These are phyloP conservation scores for Viola odorata DNA, from an alignment of 345 rosid species.

Conservation along the genomic window DNA sequence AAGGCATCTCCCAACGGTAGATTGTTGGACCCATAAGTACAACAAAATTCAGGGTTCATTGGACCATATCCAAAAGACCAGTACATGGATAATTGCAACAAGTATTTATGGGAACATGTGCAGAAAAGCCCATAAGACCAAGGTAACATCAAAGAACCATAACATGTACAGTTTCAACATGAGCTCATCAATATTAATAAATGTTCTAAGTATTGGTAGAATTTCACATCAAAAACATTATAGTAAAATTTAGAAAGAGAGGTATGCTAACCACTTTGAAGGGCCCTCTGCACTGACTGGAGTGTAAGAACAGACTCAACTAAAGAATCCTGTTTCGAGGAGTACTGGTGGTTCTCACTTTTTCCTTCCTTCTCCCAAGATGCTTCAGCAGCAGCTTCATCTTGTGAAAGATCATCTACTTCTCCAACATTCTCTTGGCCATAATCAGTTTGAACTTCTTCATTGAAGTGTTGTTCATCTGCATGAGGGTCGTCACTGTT, in stretches of 20 bases:
- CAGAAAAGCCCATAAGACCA: background rate
- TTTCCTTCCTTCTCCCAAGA: slow-evolving; percentile 46
- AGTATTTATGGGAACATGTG: background rate
- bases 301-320: slow-evolving; percentile 42
- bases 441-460: slow-evolving; percentile 39
- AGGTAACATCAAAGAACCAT: background rate
- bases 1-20: no score
- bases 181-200: no score
- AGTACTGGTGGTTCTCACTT: slow-evolving; percentile 29
- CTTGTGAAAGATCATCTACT: slow-evolving; percentile 33
- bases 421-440: slow-evolving; percentile 35
- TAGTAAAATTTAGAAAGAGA: slow-evolving; percentile 9
- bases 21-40: no score
- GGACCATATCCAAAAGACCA: no score
- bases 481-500: slow-evolving; percentile 45
- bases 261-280: slow-evolving; percentile 44
- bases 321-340: slow-evolving; percentile 49
- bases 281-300: slow-evolving; percentile 58
- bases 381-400: slow-evolving; percentile 39
- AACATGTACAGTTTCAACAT: background rate
- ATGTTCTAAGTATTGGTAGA: no score
- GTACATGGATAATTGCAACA: background rate
- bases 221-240: background rate
- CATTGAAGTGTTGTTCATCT: slow-evolving; percentile 29
- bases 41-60: no score